Base-by-base conservation (phyloP, 73 alveolate species). In the Breviolum minutum region DNA sequence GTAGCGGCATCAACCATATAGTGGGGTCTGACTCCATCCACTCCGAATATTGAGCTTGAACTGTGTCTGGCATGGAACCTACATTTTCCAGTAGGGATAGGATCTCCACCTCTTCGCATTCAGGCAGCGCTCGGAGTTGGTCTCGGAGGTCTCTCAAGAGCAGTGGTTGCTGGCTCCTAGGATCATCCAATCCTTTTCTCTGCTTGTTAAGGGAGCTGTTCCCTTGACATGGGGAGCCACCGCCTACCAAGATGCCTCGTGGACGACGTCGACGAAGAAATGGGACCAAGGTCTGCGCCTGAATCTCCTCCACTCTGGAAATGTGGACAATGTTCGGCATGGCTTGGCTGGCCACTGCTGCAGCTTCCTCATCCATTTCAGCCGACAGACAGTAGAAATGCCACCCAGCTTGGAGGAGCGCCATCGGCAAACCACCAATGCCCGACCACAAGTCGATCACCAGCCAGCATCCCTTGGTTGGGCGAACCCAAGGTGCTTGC, bases 151-250 rank as follows among this genome's bases (percentile, higher is more conserved):
- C 6, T 14, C 16, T 7, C 7, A 77, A 19, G 62, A 7, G 63
- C 17, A 7, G 63, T 26, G 63, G 63, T 77, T 77, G 87, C 63
- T 20, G 60, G 17, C 63, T 40, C 24, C 87, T 14, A 7, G 54
- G 19, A 40, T 77, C 87, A 14, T 77, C 63, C 32, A 22, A 64
- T 12, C 93, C 93, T 20, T 61, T 5, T 4, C 77, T 24, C 8
- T 19, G 69, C 26, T 6, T 63, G 24, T 54, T 62, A 19, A 84
- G 61, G 63, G 60, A 24, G 3, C 77, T 20, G 87, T 79, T 79
- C n/a, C 66, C 66, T 84, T 84, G 77, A 24, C 94, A 84, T 24
- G 94, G 94, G 24, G 94, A 85, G 27, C 94, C 94, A 5, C 94
- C 94, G 13, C 94, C 94, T 0, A 63, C 11, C 26, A 85, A 12